phyloP scores from a whole-genome alignment of 1,284 basidiomycete species.

The Ustilago trichophora region DNA sequence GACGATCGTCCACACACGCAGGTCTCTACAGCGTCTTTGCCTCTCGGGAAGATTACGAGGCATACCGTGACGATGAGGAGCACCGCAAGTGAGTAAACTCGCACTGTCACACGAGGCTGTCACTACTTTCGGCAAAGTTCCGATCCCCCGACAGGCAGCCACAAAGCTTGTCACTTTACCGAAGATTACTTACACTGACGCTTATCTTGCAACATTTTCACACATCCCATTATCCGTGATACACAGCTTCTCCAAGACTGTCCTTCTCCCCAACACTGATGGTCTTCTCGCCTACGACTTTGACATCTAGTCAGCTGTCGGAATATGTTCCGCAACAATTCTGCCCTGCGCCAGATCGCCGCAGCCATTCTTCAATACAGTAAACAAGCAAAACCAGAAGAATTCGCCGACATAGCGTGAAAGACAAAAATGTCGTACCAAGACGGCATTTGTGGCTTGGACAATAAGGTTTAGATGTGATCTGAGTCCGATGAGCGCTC shows the following conservation, averaged over 20 bases:
- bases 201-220: not conserved
- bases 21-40: conserved; percentile 57
- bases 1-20: conserved; percentile 1
- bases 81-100: conserved; percentile 55
- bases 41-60: conserved; percentile 49
- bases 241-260: conserved; percentile 55
- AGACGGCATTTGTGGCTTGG: no score
- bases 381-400: no score
- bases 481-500: no score
- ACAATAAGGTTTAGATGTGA: no score
- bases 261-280: conserved; percentile 54
- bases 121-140: not conserved
- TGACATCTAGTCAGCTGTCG: conserved; percentile 28
- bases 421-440: no score
- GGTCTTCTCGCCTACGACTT: conserved; percentile 60
- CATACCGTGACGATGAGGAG: conserved; percentile 58
- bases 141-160: no score
- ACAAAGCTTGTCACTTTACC: no score
- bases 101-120: no score
- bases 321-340: not conserved
- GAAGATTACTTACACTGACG: conserved; percentile 3
- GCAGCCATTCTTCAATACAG: no score
- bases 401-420: no score
- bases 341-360: no score
- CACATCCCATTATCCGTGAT: not conserved